Percentiles rank a stretch among this genome's conserved stretches.
Conservation (phyloP, 345 rosid genomes). For the Psidium friedrichsthalianum region DNA sequence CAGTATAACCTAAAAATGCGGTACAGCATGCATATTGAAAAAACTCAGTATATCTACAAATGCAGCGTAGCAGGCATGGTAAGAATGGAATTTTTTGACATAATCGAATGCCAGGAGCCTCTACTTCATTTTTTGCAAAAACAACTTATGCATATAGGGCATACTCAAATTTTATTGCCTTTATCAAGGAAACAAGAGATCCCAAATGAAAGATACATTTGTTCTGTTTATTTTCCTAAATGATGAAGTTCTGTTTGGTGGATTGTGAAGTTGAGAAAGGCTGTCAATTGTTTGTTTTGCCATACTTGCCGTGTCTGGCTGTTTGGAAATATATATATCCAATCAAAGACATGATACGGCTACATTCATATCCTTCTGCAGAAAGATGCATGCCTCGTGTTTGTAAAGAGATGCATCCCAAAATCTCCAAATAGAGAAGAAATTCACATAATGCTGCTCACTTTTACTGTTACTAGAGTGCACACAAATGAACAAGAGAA, state of each 20-base stretch:
- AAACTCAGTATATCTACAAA: neutral
- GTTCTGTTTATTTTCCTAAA: neutral
- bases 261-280: neutral
- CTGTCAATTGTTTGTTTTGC: neutral
- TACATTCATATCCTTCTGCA: neutral
- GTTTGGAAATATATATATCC: neutral
- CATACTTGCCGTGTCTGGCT: neutral
- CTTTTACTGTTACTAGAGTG: neutral
- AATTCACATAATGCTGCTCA: neutral
- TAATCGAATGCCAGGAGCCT: neutral
- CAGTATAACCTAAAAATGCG: neutral
- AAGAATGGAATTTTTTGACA: neutral
- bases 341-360: neutral
- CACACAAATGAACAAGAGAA: neutral
- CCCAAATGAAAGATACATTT: neutral
- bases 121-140: neutral
- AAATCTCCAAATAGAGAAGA: neutral
- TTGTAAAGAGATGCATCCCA: neutral
- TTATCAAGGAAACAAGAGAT: neutral
- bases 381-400: neutral
- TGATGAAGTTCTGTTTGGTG: neutral
- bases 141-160: neutral
- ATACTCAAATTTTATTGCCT: neutral
- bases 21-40: neutral
- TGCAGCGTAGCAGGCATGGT: neutral